These are phyloP conservation scores for Rhodotorula diobovata DNA, from an alignment of 768 basidiomycete species.

Conservation along the genomic window DNA sequence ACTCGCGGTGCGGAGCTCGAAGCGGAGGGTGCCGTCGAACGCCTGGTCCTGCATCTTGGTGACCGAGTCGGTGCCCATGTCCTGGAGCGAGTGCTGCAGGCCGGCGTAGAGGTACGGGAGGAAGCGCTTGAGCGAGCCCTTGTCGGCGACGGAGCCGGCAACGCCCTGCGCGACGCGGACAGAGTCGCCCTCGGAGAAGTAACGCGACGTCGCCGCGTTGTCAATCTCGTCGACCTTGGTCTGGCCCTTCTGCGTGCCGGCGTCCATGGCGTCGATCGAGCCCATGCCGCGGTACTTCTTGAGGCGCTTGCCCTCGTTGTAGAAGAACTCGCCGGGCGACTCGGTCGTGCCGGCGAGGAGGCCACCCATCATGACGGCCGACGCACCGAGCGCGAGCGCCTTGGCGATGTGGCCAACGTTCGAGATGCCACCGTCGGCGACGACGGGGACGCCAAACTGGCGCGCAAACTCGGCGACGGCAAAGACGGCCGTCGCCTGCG, in stretches of 20 bases:
- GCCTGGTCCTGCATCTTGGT: constrained; percentile 65
- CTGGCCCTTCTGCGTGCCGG: constrained; percentile 57
- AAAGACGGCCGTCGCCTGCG: constrained; percentile 97
- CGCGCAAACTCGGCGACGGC: constrained; percentile 87
- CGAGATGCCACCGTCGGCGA: constrained; percentile 90
- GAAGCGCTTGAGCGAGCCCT: constrained; percentile 89
- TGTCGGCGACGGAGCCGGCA: constrained; percentile 93
- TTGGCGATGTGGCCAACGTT: constrained; percentile 99
- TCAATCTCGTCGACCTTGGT: constrained; percentile 42
- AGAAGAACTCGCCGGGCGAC: constrained; percentile 98
- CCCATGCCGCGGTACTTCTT: constrained; percentile 99
- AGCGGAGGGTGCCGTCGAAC: constrained; percentile 64
- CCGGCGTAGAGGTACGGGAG: constrained; percentile 56
- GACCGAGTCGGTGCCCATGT: constrained; percentile 73
- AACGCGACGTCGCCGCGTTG: constrained; percentile 92
- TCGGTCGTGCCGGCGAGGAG: constrained; percentile 92
- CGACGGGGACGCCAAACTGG: constrained; percentile 91
- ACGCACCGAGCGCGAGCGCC: constrained; percentile 86
- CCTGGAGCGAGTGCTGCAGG: constrained; percentile 85
- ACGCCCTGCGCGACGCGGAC: constrained; percentile 98
- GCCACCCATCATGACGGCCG: constrained; percentile 98
- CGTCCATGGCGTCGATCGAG: constrained; percentile 67
- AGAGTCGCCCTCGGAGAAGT: constrained; percentile 85
- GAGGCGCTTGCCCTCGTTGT: constrained; percentile 96
- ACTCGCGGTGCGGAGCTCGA: constrained; percentile 88